These are phyloP conservation scores for Aureobasidium sp. DNA, from an alignment of 2,329 filamentous ascomycete species.

Conservation along the genomic window DNA sequence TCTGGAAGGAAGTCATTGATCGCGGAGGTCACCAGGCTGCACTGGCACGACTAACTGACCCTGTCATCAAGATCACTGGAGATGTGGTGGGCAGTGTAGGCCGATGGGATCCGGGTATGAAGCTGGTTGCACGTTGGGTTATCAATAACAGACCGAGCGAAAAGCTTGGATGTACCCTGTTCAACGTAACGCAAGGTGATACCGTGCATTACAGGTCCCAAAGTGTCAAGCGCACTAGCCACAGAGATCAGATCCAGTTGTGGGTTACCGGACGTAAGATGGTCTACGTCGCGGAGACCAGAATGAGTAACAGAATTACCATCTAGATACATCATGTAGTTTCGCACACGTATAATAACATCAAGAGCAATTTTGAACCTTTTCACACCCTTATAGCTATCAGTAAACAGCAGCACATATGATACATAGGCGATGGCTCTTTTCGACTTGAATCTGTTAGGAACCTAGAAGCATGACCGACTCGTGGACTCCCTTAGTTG, in stretches of 20 bases:
- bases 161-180: neutral
- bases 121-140: conserved; percentile 3
- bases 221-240: neutral
- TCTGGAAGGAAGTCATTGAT: conserved; percentile 2
- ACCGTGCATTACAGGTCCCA: neutral
- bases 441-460: too few species aligned
- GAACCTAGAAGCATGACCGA: too few species aligned
- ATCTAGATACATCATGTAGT: neutral
- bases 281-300: neutral
- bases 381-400: too few species aligned
- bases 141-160: neutral
- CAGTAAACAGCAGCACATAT: too few species aligned
- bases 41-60: neutral
- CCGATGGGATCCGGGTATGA: neutral
- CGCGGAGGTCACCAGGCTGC: neutral
- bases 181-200: conserved; percentile 7
- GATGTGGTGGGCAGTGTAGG: neutral
- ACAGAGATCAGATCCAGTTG: neutral
- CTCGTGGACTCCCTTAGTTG: too few species aligned
- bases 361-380: too few species aligned
- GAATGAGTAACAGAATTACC: neutral
- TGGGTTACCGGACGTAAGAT: conserved; percentile 3
- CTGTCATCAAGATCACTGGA: neutral
- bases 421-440: too few species aligned
- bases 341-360: too few species aligned